Base-by-base conservation (phyloP, 139 green algal genomes). In the Coccomyxa sp. region DNA sequence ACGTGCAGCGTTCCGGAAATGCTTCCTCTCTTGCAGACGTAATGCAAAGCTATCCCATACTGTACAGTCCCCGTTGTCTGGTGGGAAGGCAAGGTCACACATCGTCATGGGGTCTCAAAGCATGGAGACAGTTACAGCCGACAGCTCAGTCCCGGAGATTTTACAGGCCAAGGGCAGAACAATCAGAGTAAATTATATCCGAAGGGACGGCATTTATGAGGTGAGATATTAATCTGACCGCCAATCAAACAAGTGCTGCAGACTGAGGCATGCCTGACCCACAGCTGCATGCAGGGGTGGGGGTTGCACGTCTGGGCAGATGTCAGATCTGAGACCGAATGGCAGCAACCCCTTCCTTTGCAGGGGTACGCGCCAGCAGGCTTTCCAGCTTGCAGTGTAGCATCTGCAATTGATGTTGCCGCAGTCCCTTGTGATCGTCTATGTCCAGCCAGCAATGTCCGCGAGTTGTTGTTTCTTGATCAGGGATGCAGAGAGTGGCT, bases 301-400 rank as follows among this genome's bases (percentile, higher is more conserved):
- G 73, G 73, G 14, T n/a, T 78, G 41, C 73, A 78, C 29, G 40
- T 78, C 9, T 78, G 73, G 73, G 73, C 37, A 29, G 73, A 78
- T 7, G 31, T 29, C 40, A 40, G 35, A 40, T 41, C 69, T n/a
- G 41, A 78, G 31, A 78, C 73, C 9, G 73, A 70, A 18, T 78
- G 73, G 73, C 9, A 9, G 6, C 22, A 64, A 22, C 50, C 50
- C 4, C 50, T 64, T 18, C 50, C 50, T 12, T 22, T 64, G 50
- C 50, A 64, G 27, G 50, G 50, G 50, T 64, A 22, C 27, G 50
- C 18, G 18, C 50, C n/a, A n/a, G 37, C 36, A 58, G 37, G 37
- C 12, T 34, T 76, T 10, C 36, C 12, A 31, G 16, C 37, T 8
- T 34, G 10, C 69, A 40, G 33, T 31, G 39, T 29, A 9, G 7